Evolutionary conservation across 345 rosid genomes (phyloP).

Genomic region (Moringa oleifera): DNA sequence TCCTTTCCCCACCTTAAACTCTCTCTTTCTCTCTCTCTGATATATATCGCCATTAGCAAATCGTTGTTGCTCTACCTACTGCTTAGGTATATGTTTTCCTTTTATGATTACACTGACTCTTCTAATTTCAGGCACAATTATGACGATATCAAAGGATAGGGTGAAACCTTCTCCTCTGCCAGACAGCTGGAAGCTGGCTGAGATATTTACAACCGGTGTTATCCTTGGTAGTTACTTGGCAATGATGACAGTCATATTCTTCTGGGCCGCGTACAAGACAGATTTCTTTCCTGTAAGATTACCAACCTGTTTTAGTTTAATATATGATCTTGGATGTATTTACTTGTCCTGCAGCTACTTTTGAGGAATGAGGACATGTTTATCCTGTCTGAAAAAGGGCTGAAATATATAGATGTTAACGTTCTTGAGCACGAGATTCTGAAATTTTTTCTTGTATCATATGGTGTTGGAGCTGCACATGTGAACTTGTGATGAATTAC

Average conservation of each 20-base stretch:
- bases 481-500: conserved; percentile 4
- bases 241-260: conserved; percentile 96
- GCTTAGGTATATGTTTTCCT: not conserved
- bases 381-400: too few species aligned
- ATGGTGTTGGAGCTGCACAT: not conserved
- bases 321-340: not conserved
- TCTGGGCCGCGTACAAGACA: conserved; percentile 93
- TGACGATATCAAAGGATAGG: conserved; percentile 98
- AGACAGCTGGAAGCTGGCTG: conserved; percentile 98
- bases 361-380: not conserved
- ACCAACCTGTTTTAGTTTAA: not conserved
- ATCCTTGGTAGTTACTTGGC: conserved; percentile 96
- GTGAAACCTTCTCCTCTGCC: conserved; percentile 99
- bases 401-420: too few species aligned
- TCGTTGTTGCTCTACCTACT: too few species aligned
- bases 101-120: conserved; percentile 3
- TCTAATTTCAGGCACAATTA: conserved; percentile 74
- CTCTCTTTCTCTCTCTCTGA: too few species aligned
- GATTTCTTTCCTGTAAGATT: conserved; percentile 81
- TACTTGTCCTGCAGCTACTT: not conserved
- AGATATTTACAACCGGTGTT: conserved; percentile 85
- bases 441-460: too few species aligned
- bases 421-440: too few species aligned
- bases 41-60: too few species aligned
- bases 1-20: conserved; percentile 1